Base-by-base conservation (phyloP, 2,329 filamentous ascomycete genomes). In the Scedosporium minutisporum region DNA sequence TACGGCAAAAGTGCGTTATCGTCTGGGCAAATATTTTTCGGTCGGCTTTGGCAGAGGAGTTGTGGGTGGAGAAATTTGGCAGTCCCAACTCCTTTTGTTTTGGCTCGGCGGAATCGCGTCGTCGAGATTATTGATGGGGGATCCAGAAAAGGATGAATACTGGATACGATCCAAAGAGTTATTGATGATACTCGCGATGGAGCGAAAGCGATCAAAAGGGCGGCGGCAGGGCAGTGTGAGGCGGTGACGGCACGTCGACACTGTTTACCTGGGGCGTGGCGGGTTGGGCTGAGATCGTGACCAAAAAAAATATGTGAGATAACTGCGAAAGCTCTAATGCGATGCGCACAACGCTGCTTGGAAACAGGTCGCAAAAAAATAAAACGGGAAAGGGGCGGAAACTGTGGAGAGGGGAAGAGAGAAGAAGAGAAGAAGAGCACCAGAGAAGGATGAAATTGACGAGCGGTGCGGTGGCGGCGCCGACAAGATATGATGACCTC, bases 401-500 rank as follows among this genome's bases (percentile, higher is more conserved):
- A 27, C 23, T 33, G 21, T 33, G 23, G 23, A 60, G 27, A 38
- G 16, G 48, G 29, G 57, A 27, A 27, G 53, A 60, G 38, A 44
- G 46, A 53, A 62, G 33, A 58, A 44, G 23, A 58, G 60, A 64
- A 44, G 27, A 58, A 58, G 23, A 58, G 48, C 55, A 60, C 55
- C 42, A n/a, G 62, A 55, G 61, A 62, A 51, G 42, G 55, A 48
- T 29, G 44, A 33, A 62, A 61, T 29, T 42, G 51, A 61, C 55
- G 60, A 60, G 61, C 18, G 61, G 63, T 48, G 48, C 46, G 61
- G 33, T 53, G 44, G 14, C 21, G 55, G 38, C 51, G 61, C 51
- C 55, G 61, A 42, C 41, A 48, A 58, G 62, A 62, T 59, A 60
- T 51, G 61, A 48, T 44, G 51, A 57, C 62, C 60, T 48, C 62